These are phyloP conservation scores for Candida oleophila DNA, from an alignment of 805 yeast species.

Conservation along the genomic window DNA sequence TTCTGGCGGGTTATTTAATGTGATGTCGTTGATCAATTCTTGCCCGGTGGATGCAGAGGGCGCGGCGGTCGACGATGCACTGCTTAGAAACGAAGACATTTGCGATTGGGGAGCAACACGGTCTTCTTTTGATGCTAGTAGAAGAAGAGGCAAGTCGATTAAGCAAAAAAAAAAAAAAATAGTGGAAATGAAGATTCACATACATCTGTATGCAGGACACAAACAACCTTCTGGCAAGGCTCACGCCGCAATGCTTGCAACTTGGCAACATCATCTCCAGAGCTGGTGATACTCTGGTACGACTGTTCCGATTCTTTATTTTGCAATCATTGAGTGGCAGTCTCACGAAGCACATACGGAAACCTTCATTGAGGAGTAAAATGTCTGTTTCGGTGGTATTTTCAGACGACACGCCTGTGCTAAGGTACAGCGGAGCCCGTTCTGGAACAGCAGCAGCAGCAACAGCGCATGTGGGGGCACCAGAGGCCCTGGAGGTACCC, in stretches of 20 bases:
- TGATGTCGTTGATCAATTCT: conserved; percentile 68
- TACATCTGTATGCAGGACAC: background rate
- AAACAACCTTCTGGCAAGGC: no score
- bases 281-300: no score
- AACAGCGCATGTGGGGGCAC: background rate
- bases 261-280: no score
- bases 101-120: background rate
- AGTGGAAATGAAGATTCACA: no score
- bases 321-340: no score
- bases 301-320: no score
- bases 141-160: background rate
- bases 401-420: conserved; percentile 11
- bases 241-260: no score
- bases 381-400: conserved; percentile 1
- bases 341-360: no score
- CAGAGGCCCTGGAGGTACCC: background rate
- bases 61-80: conserved; percentile 14
- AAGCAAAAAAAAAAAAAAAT: no score
- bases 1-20: conserved; percentile 80
- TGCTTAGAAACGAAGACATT: conserved; percentile 39
- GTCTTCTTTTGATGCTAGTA: background rate
- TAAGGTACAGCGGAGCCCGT: conserved; percentile 5
- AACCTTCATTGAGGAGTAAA: no score
- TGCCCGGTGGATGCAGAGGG: conserved; percentile 45
- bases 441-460: background rate